A percentile compares a stretch with the other conserved stretches of the same genome.
Conservation (phyloP, 2,329 filamentous ascomycete genomes). For the Ambrosiella xylebori region DNA sequence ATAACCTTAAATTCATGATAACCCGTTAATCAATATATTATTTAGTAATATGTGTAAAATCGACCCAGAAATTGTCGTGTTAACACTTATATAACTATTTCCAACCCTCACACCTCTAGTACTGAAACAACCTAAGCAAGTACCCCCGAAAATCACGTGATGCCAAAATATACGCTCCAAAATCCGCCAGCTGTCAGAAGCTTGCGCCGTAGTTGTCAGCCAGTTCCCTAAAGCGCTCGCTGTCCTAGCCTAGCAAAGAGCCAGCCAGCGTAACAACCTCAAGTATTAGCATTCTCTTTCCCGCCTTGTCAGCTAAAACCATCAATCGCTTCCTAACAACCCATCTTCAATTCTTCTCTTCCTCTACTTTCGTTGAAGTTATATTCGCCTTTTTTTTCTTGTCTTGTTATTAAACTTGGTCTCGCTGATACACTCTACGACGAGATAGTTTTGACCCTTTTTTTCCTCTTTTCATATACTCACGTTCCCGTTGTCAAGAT, state of each 20-base stretch:
- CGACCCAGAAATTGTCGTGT: background rate
- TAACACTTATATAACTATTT: background rate
- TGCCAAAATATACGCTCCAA: background rate
- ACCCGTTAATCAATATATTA: background rate
- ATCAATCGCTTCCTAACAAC: background rate
- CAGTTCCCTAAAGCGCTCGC: background rate
- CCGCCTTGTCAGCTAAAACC: constrained; percentile 4
- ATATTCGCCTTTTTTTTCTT: constrained; percentile 11
- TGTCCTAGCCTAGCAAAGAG: background rate
- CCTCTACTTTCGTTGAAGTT: constrained; percentile 1
- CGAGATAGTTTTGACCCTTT: background rate
- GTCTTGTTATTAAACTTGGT: background rate
- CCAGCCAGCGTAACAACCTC: background rate
- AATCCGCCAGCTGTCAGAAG: background rate
- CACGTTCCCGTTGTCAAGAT: constrained; percentile 35
- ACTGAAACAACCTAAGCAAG: background rate
- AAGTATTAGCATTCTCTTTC: constrained; percentile 1
- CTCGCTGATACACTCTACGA: constrained; percentile 3
- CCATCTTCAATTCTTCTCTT: constrained; percentile 1
- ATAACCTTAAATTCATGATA: no score
- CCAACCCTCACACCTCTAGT: background rate
- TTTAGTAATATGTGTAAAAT: background rate
- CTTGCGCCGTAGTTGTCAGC: background rate
- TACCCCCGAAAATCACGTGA: background rate
- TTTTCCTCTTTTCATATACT: constrained; percentile 13